Conservation (phyloP, 306 rosid species). For the Casuarina equisetifolia region DNA sequence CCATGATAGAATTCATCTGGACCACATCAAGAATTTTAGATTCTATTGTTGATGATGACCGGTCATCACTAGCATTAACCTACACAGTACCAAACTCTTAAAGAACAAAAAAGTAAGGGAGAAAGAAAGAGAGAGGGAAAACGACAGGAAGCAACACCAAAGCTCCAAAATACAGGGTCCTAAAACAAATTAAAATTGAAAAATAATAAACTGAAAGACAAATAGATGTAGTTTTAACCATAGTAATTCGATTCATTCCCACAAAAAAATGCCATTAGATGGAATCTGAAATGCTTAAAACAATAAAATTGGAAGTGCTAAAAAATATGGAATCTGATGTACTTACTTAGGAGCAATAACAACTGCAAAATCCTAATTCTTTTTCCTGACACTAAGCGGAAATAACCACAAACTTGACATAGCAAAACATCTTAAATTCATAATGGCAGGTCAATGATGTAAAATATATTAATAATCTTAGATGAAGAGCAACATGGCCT, state of each 20-base stretch:
- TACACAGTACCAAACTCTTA: constrained; percentile 36
- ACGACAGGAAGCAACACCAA: neutral
- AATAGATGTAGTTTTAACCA: neutral
- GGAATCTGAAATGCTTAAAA: neutral
- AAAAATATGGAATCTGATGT: neutral
- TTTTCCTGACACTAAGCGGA: neutral
- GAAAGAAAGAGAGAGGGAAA: neutral
- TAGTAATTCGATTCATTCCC: neutral
- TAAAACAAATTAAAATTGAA: neutral
- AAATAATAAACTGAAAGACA: constrained; percentile 11
- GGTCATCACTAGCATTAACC: constrained; percentile 98
- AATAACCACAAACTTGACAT: constrained; percentile 11
- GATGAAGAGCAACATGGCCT: neutral
- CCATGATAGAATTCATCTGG: constrained; percentile 77
- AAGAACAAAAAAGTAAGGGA: neutral
- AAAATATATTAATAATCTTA: neutral
- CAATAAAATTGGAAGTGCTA: neutral
- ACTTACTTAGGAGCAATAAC: neutral
- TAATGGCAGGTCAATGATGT: neutral
- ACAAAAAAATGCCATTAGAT: neutral
- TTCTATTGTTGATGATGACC: constrained; percentile 79
- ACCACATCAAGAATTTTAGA: constrained; percentile 82
- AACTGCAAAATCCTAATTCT: neutral
- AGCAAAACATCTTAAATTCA: constrained; percentile 28
- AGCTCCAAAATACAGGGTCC: constrained; percentile 9